Conservation (phyloP, 805 yeast genomes). For the Sugiyamaella boreocaroliniensis region DNA sequence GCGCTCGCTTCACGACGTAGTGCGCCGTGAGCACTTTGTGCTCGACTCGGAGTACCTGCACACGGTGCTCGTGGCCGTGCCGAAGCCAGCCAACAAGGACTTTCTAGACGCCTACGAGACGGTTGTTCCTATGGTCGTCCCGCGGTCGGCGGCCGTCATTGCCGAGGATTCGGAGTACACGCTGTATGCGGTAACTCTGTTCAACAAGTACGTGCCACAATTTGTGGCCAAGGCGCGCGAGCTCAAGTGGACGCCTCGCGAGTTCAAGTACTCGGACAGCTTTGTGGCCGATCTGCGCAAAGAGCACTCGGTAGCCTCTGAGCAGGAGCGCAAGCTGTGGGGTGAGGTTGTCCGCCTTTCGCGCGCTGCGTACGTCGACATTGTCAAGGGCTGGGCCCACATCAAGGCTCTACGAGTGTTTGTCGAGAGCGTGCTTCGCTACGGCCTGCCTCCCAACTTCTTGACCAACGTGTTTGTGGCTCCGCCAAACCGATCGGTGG, state of each 20-base stretch:
- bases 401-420: slow-evolving; percentile 79
- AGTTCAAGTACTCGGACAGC: slow-evolving; percentile 79
- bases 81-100: slow-evolving; percentile 51
- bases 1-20: slow-evolving; percentile 83
- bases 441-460: slow-evolving; percentile 94
- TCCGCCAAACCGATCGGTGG: slow-evolving; percentile 39
- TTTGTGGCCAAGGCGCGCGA: slow-evolving; percentile 72
- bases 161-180: slow-evolving; percentile 66
- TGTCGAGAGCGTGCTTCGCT: slow-evolving; percentile 90
- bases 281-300: slow-evolving; percentile 61
- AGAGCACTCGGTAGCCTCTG: slow-evolving; percentile 71
- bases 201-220: slow-evolving; percentile 70
- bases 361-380: slow-evolving; percentile 83
- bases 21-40: slow-evolving; percentile 75
- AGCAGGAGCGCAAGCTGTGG: slow-evolving; percentile 60
- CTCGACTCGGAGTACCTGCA: slow-evolving; percentile 78
- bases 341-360: slow-evolving; percentile 78
- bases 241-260: slow-evolving; percentile 85
- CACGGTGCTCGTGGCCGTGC: slow-evolving; percentile 85
- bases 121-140: slow-evolving; percentile 75
- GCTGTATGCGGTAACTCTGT: slow-evolving; percentile 73
- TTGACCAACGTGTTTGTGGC: slow-evolving; percentile 41
- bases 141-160: slow-evolving; percentile 73
- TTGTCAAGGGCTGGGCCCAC: slow-evolving; percentile 82
- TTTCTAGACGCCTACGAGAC: slow-evolving; percentile 72